phyloP scores from a whole-genome alignment of 208 protist species.

The Crithidia brevicula region DNA sequence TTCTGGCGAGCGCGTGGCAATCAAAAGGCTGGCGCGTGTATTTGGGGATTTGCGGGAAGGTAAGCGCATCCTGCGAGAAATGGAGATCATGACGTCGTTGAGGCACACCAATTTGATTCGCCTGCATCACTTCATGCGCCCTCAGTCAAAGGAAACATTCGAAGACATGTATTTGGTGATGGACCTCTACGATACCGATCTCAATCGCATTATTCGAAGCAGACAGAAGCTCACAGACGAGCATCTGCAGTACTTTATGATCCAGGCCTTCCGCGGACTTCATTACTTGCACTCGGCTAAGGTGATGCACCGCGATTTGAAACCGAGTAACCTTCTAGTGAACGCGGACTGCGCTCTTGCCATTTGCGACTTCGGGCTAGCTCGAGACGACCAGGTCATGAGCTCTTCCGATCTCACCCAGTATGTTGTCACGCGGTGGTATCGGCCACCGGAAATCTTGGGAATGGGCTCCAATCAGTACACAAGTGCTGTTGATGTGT shows the following conservation, averaged over 20 bases:
- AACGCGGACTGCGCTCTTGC: constrained; percentile 96
- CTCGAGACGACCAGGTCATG: constrained; percentile 78
- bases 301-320: constrained; percentile 97
- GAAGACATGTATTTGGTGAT: constrained; percentile 92
- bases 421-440: constrained; percentile 99
- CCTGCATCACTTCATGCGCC: constrained; percentile 87
- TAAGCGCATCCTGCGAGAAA: constrained; percentile 97
- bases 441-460: constrained; percentile 99
- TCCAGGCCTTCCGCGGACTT: constrained; percentile 96
- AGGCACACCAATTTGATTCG: constrained; percentile 94
- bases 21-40: constrained; percentile 97
- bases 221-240: constrained; percentile 95
- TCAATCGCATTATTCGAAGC: constrained; percentile 97
- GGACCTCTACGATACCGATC: constrained; percentile 97
- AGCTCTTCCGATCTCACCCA: constrained; percentile 91
- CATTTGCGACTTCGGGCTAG: constrained; percentile 95
- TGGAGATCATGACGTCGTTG: constrained; percentile 95
- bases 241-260: constrained; percentile 98
- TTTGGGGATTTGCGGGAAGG: constrained; percentile 96
- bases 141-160: constrained; percentile 67
- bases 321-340: constrained; percentile 95
- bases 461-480: constrained; percentile 92
- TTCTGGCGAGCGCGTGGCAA: constrained; percentile 90
- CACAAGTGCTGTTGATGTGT: constrained; percentile 96
- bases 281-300: constrained; percentile 97